A percentile compares a stretch with the other conserved stretches of the same genome.
Conservation (phyloP, 352 stramenopile species). For the Phytophthora palmivora region DNA sequence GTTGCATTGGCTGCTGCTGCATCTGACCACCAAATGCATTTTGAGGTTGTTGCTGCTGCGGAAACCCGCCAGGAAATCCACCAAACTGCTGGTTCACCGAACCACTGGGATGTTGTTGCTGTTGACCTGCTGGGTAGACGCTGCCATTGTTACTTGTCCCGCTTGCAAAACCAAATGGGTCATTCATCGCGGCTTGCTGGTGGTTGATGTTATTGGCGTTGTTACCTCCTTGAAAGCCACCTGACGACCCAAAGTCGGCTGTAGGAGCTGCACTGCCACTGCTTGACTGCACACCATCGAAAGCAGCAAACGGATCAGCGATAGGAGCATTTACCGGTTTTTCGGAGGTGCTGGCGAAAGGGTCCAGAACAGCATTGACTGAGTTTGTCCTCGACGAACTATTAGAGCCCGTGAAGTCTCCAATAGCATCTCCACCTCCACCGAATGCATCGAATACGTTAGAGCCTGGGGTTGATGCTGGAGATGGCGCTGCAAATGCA, state of each 20-base stretch:
- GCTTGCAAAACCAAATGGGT: slow-evolving; percentile 63
- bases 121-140: slow-evolving; percentile 39
- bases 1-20: slow-evolving; percentile 51
- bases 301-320: slow-evolving; percentile 73
- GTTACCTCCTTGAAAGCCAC: slow-evolving; percentile 18
- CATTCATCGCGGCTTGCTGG: slow-evolving; percentile 35
- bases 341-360: slow-evolving; percentile 29
- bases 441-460: slow-evolving; percentile 52
- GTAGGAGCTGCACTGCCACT: slow-evolving; percentile 14
- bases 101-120: slow-evolving; percentile 19
- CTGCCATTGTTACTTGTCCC: slow-evolving; percentile 35
- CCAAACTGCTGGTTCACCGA: slow-evolving; percentile 25
- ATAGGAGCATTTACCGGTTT: slow-evolving; percentile 14
- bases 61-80: slow-evolving; percentile 31
- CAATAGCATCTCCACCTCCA: slow-evolving; percentile 40
- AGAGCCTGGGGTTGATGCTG: slow-evolving; percentile 23
- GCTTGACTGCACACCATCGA: slow-evolving; percentile 54
- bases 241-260: slow-evolving; percentile 27
- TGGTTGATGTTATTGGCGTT: slow-evolving; percentile 13
- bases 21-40: slow-evolving; percentile 37
- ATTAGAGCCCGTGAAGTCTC: slow-evolving; percentile 37
- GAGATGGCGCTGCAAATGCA: slow-evolving; percentile 41
- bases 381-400: slow-evolving; percentile 42
- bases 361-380: slow-evolving; percentile 37
- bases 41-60: slow-evolving; percentile 35